Evolutionary conservation across 345 rosid species (phyloP).

Genomic region (Odontarrhena argentea): DNA sequence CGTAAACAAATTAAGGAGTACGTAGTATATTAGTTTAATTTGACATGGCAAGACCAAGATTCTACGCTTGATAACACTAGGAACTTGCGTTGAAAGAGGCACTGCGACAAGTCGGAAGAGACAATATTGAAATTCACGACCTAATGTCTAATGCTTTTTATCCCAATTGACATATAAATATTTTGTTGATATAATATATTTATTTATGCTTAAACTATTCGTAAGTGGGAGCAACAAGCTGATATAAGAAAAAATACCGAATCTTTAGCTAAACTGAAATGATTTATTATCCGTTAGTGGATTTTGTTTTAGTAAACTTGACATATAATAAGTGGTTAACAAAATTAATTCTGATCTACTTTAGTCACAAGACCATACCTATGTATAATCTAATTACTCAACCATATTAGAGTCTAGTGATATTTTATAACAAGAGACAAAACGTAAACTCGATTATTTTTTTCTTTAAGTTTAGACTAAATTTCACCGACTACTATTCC

Average conservation of each 20-base stretch:
- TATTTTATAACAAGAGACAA: too few relatives aligned
- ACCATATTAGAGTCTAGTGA: too few relatives aligned
- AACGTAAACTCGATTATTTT: too few relatives aligned
- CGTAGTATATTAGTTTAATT: background rate
- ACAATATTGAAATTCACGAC: conserved; percentile 24
- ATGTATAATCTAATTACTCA: too few relatives aligned
- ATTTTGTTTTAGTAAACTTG: conserved; percentile 13
- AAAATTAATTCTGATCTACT: background rate
- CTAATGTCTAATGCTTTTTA: background rate
- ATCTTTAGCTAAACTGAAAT: background rate
- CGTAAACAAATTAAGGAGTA: background rate
- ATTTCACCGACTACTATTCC: too few relatives aligned
- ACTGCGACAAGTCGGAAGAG: conserved; percentile 24
- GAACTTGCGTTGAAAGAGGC: conserved; percentile 37
- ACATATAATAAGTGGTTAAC: background rate
- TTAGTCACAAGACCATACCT: background rate
- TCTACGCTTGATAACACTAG: conserved; percentile 28
- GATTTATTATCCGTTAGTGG: conserved; percentile 1
- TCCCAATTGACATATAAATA: background rate
- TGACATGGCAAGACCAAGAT: conserved; percentile 34
- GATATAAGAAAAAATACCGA: background rate
- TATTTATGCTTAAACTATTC: background rate
- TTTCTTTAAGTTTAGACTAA: too few relatives aligned
- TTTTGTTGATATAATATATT: background rate
- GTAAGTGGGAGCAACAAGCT: background rate